Conservation (phyloP, 2,329 filamentous ascomycete genomes). For the Periconia digitata region DNA sequence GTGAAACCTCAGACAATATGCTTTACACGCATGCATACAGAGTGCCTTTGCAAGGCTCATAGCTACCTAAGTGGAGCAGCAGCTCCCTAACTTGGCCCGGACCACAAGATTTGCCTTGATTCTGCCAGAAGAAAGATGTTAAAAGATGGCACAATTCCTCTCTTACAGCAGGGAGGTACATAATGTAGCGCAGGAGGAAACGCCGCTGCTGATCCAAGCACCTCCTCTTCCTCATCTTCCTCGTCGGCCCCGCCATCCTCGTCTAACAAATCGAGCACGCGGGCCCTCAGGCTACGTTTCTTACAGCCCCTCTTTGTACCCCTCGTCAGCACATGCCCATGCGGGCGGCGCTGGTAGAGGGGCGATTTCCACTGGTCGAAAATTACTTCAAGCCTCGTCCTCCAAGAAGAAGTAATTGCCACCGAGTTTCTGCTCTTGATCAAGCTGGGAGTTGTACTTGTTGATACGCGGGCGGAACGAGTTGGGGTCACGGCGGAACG, state of each 20-base stretch:
- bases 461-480: constrained; percentile 98
- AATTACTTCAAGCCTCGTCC: constrained; percentile 73
- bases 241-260: constrained; percentile 61
- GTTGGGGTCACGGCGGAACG: constrained; percentile 95
- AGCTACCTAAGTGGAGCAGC: constrained; percentile 11
- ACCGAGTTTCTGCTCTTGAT: constrained; percentile 91
- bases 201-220: constrained; percentile 59
- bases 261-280: constrained; percentile 44
- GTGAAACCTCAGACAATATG: no score
- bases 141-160: neutral
- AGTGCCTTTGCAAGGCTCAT: neutral
- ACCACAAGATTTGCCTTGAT: constrained; percentile 5
- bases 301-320: constrained; percentile 40
- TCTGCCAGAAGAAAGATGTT: no score
- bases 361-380: constrained; percentile 50
- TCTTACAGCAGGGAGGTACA: neutral
- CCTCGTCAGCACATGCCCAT: constrained; percentile 47
- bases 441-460: constrained; percentile 92
- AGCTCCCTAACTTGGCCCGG: constrained; percentile 61
- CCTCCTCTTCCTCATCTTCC: constrained; percentile 65
- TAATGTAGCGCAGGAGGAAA: constrained; percentile 59
- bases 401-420: constrained; percentile 99
- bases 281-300: constrained; percentile 33
- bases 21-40: neutral
- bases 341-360: constrained; percentile 34